Conservation (phyloP, 2,329 filamentous ascomycete genomes). For the Aspergillus neoniger region DNA sequence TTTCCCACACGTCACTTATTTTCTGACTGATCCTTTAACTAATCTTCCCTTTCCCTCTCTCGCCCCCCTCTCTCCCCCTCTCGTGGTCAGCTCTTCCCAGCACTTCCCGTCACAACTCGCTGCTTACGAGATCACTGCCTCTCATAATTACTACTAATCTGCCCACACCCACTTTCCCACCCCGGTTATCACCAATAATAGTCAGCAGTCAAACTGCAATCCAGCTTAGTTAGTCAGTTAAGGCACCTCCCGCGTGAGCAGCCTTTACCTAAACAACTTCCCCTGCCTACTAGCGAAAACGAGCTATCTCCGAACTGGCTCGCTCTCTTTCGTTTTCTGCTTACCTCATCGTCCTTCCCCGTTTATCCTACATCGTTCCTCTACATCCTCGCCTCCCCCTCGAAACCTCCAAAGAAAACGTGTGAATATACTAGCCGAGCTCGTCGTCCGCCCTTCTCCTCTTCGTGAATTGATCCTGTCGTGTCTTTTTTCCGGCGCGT, state of each 20-base stretch:
- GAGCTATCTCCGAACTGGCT: constrained; percentile 16
- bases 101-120: neutral
- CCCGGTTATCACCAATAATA: constrained; percentile 14
- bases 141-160: neutral
- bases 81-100: neutral
- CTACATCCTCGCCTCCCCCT: constrained; percentile 16
- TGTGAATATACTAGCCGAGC: constrained; percentile 11
- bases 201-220: constrained; percentile 13
- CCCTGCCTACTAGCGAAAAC: constrained; percentile 18
- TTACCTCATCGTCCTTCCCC: constrained; percentile 39
- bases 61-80: neutral
- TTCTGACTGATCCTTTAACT: constrained; percentile 24
- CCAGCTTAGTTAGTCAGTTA: neutral
- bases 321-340: constrained; percentile 24
- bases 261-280: neutral
- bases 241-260: neutral
- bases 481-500: constrained; percentile 20
- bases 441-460: constrained; percentile 4
- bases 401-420: constrained; percentile 8
- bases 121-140: constrained; percentile 30
- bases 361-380: constrained; percentile 22
- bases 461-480: constrained; percentile 20
- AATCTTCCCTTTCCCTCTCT: constrained; percentile 16
- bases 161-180: neutral
- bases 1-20: constrained; percentile 10